A percentile compares a stretch with the other conserved stretches of the same genome.
Conservation (phyloP, 1,284 basidiomycete species). For the Exobasidium rhododendri region DNA sequence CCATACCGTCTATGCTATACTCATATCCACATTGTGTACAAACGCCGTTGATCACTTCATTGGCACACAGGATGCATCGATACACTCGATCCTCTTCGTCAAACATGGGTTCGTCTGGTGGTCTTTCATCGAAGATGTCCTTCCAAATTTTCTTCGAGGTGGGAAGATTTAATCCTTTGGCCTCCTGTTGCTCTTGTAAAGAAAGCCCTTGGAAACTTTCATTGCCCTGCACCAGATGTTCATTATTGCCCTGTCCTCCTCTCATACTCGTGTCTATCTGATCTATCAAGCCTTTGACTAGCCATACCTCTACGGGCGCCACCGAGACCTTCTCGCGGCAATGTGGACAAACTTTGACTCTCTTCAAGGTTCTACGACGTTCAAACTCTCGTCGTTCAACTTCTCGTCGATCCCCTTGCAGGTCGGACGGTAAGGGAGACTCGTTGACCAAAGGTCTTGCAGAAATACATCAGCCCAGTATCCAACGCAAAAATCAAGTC, state of each 20-base stretch:
- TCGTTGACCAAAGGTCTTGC: neutral
- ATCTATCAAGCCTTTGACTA: constrained; percentile 41
- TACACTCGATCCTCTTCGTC: constrained; percentile 43
- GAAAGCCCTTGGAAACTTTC: neutral
- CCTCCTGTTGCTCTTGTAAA: constrained; percentile 21
- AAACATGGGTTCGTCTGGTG: constrained; percentile 31
- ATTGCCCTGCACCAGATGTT: neutral
- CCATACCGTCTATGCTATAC: constrained; percentile 12
- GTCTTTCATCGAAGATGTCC: constrained; percentile 27
- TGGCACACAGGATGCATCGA: constrained; percentile 42
- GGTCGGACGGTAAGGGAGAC: neutral
- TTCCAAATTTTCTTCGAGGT: constrained; percentile 31
- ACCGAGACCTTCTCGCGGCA: constrained; percentile 41
- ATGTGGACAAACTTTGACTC: constrained; percentile 47
- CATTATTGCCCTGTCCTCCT: constrained; percentile 14
- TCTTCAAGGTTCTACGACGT: constrained; percentile 26
- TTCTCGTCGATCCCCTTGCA: neutral
- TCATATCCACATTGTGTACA: constrained; percentile 40
- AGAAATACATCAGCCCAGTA: too few species aligned
- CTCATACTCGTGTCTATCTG: constrained; percentile 26
- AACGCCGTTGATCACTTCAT: constrained; percentile 40
- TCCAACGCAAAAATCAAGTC: constrained; percentile 6
- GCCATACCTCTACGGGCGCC: constrained; percentile 43
- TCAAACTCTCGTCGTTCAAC: neutral
- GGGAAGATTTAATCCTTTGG: constrained; percentile 28